Conservation (phyloP, 805 yeast species). For the Candida tallmaniae region DNA sequence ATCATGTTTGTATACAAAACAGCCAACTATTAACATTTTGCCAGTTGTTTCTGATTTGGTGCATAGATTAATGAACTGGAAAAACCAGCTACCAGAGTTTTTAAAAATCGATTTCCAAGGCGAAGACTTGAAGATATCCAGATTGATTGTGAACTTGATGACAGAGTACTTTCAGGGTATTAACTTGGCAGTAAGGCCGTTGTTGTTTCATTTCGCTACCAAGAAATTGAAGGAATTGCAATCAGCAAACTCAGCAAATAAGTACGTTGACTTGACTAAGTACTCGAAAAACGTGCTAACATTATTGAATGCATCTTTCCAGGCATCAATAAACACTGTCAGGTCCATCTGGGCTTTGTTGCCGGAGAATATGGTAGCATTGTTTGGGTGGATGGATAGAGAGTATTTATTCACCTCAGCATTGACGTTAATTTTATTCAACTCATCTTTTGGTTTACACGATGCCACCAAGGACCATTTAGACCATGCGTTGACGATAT, state of each 20-base stretch:
- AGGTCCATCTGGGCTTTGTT: slow-evolving; percentile 69
- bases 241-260: slow-evolving; percentile 37
- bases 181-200: slow-evolving; percentile 73
- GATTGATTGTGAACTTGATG: slow-evolving; percentile 69
- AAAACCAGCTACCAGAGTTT: slow-evolving; percentile 57
- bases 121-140: slow-evolving; percentile 52
- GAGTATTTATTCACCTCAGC: slow-evolving; percentile 77
- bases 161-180: slow-evolving; percentile 82
- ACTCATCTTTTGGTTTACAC: slow-evolving; percentile 78
- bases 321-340: slow-evolving; percentile 73
- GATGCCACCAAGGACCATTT: slow-evolving; percentile 68
- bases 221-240: slow-evolving; percentile 51
- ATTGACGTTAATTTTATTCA: slow-evolving; percentile 66
- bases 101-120: slow-evolving; percentile 58
- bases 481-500: slow-evolving; percentile 66
- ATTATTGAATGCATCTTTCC: slow-evolving; percentile 69
- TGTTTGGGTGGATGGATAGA: slow-evolving; percentile 84
- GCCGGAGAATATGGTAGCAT: slow-evolving; percentile 78
- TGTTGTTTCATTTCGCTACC: slow-evolving; percentile 71
- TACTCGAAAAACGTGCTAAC: slow-evolving; percentile 68
- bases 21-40: slow-evolving; percentile 69
- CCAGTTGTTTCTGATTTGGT: slow-evolving; percentile 71
- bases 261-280: slow-evolving; percentile 59
- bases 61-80: slow-evolving; percentile 64
- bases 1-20: slow-evolving; percentile 66